phyloP scores from a whole-genome alignment of 345 rosid species.

The Eucalyptus pumila region DNA sequence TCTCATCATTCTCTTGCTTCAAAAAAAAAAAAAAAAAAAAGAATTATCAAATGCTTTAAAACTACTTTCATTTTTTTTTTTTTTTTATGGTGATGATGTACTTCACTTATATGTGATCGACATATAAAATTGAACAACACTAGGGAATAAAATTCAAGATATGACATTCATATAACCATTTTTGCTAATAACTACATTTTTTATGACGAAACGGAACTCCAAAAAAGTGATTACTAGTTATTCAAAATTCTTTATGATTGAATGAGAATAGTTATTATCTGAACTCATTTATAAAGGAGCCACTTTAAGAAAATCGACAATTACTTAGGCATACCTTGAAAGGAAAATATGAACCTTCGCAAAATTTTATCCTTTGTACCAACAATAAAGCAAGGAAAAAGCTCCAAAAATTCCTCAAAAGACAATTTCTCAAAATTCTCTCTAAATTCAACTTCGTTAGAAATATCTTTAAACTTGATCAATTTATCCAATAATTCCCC shows the following conservation, averaged over 20 bases:
- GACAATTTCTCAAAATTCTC: background rate
- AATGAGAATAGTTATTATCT: background rate
- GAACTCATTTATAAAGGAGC: background rate
- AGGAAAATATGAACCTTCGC: background rate
- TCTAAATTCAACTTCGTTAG: background rate
- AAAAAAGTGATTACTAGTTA: background rate
- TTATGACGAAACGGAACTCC: rapidly evolving
- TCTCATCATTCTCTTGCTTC: background rate
- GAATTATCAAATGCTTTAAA: background rate
- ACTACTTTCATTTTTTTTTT: background rate
- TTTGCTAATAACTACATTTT: rapidly evolving
- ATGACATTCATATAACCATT: background rate
- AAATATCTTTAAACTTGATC: background rate
- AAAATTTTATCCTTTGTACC: background rate
- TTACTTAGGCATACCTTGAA: background rate
- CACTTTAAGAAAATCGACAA: rapidly evolving
- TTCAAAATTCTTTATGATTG: background rate
- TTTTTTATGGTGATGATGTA: background rate
- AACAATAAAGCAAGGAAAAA: background rate
- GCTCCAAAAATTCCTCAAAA: background rate
- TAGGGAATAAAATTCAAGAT: background rate
- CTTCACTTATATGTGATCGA: background rate
- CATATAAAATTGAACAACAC: background rate
- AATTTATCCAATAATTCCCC: background rate
- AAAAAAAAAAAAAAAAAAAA: background rate